Conservation (phyloP, 805 yeast genomes). For the Barnettozyma populi region DNA sequence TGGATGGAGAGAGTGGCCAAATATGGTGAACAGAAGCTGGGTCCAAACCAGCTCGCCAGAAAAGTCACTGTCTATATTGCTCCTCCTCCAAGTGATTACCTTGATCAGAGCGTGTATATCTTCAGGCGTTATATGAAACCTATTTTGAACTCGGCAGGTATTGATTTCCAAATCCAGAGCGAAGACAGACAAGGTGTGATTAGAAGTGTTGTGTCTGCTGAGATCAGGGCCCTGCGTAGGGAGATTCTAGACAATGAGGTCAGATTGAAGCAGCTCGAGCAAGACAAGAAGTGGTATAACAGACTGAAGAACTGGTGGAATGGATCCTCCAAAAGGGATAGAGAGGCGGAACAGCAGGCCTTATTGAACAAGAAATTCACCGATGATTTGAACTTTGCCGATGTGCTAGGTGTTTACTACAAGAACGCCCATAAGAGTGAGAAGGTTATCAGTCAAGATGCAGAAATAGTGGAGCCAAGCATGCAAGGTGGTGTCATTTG, state of each 20-base stretch:
- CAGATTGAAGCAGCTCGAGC: conserved; percentile 16
- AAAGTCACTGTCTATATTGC: conserved; percentile 79
- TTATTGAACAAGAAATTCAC: conserved; percentile 22
- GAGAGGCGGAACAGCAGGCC: conserved; percentile 15
- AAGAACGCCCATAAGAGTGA: conserved; percentile 25
- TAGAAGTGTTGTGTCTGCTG: conserved; percentile 74
- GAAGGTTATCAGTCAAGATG: conserved; percentile 38
- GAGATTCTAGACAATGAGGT: conserved; percentile 29
- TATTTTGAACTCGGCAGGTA: conserved; percentile 71
- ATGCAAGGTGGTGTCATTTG: conserved; percentile 83
- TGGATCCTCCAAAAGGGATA: conserved; percentile 5
- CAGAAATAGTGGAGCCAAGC: conserved; percentile 36
- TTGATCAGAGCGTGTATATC: conserved; percentile 66
- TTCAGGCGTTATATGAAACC: conserved; percentile 85
- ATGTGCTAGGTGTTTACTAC: conserved; percentile 56
- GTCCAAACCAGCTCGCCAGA: conserved; percentile 54
- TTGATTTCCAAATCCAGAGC: conserved; percentile 73
- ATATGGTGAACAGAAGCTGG: conserved; percentile 44
- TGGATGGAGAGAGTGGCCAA: conserved; percentile 59
- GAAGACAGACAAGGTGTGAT: conserved; percentile 89
- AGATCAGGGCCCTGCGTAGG: conserved; percentile 64
- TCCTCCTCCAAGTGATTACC: conserved; percentile 94
- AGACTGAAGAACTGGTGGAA: conserved; percentile 11
- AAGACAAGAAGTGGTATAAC: conserved; percentile 18
- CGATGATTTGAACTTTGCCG: conserved; percentile 33